These are phyloP conservation scores for Zygoascus biomembranicola DNA, from an alignment of 805 yeast species.

Conservation along the genomic window DNA sequence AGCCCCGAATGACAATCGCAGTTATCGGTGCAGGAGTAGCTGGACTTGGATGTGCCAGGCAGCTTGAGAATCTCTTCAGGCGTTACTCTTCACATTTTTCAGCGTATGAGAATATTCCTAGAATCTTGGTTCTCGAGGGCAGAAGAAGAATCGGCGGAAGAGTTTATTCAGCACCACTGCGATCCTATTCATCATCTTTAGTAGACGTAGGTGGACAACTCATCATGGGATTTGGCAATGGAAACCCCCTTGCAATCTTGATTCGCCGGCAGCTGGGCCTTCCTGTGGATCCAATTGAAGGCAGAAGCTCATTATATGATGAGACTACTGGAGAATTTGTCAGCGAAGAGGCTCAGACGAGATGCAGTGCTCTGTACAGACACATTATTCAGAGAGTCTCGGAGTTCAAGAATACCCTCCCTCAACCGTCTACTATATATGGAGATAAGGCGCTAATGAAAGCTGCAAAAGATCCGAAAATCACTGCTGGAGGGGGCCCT, in stretches of 20 bases:
- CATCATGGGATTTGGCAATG: slow-evolving; percentile 33
- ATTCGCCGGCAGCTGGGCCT: slow-evolving; percentile 34
- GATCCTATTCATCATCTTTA: slow-evolving; percentile 9
- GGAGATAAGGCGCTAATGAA: slow-evolving; percentile 32
- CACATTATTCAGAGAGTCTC: slow-evolving; percentile 31
- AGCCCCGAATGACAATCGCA: slow-evolving; percentile 42
- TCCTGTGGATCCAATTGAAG: slow-evolving; percentile 30
- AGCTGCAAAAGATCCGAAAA: slow-evolving; percentile 32
- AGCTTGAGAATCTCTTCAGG: slow-evolving; percentile 58
- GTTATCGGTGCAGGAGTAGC: slow-evolving; percentile 96
- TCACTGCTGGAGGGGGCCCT: slow-evolving; percentile 3
- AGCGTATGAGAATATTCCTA: slow-evolving; percentile 34
- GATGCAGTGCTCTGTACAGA: slow-evolving; percentile 29
- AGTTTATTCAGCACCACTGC: slow-evolving; percentile 29
- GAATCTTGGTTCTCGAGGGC: slow-evolving; percentile 33
- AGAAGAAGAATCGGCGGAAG: slow-evolving; percentile 36
- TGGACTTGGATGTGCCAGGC: slow-evolving; percentile 94
- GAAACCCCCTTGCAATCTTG: slow-evolving; percentile 34
- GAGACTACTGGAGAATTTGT: slow-evolving; percentile 27
- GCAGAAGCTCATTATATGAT: slow-evolving; percentile 26
- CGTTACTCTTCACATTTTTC: slow-evolving; percentile 27
- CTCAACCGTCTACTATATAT: slow-evolving; percentile 26
- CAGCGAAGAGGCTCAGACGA: slow-evolving; percentile 22
- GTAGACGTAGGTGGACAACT: slow-evolving; percentile 36
- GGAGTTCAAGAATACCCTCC: slow-evolving; percentile 26